Base-by-base conservation (phyloP, 2,329 filamentous ascomycete genomes). In the Arthrinium puccinioides region DNA sequence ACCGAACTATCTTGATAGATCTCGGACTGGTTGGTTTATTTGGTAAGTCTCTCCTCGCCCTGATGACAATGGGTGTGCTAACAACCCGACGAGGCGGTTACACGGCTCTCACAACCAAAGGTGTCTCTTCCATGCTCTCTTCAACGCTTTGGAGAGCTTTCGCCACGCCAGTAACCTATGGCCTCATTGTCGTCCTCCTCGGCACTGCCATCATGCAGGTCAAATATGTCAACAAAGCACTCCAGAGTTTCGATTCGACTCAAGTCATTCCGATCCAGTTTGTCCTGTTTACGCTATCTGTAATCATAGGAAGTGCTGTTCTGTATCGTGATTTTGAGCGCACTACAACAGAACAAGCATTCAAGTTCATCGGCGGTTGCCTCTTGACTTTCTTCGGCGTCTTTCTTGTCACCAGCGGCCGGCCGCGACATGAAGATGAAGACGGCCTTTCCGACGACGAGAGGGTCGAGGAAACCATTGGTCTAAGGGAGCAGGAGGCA, bases 241-340 rank as follows among this genome's bases (percentile, higher is more conserved):
- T 98, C 36, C 89, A 96, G 57, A 80, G 86, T 32, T 98, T 97
- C 65, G 87, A 96, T 60, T 95, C 92, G 6, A 98, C 92, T 0
- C 88, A 96, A 58, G 92, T 98, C 49, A 98, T 98, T 45, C 92
- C 92, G 0, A 92, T 92, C 11, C 92, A 98, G 54, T 98, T 98
- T 51, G 92, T 98, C 34, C 76, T 94, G 45, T 98, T 98, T 59
- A 98, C 92, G 0, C 71, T 98, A 7, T 94, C 86, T 6, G 92
- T 97, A 44, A 97, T 98, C 49, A 72, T 95, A 36, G 92, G 92
- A 39, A 96, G 89, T 52, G 90, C 90, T 1, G 74, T 98, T 8
- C 66, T 98, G 6, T 98, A 97, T 57, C 82, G 90, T 34, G 92
- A 98, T 59, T 98, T 98, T 53, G 86, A 97, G 59, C 81, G 84